Evolutionary conservation across 768 basidiomycete genomes (phyloP).

Genomic region (Inosperma sp.): DNA sequence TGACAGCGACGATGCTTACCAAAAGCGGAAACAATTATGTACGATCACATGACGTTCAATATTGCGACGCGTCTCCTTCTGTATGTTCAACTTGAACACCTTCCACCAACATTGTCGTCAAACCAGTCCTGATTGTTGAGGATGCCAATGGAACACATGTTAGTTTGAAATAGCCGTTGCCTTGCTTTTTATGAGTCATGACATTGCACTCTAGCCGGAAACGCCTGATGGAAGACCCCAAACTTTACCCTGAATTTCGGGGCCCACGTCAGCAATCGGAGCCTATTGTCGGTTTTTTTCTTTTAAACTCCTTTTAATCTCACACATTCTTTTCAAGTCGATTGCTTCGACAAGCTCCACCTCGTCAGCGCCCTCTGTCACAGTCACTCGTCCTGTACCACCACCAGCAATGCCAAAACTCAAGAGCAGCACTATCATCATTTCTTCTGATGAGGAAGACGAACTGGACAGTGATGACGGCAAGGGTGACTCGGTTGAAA

Average conservation of each 20-base stretch:
- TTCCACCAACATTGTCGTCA: background rate
- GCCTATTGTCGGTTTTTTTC: constrained; percentile 25
- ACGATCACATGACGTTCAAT: no score
- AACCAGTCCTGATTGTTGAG: background rate
- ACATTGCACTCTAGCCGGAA: constrained; percentile 24
- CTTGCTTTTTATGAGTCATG: background rate
- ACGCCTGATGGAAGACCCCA: constrained; percentile 27
- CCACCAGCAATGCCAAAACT: background rate
- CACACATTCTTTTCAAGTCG: constrained; percentile 19
- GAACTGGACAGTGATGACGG: constrained; percentile 12
- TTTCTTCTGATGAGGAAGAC: constrained; percentile 38
- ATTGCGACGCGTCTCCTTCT: constrained; percentile 4
- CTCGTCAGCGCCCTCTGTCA: constrained; percentile 12
- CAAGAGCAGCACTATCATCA: constrained; percentile 24
- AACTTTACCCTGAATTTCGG: constrained; percentile 33
- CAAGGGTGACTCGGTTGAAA: constrained; percentile 13
- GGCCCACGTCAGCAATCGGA: constrained; percentile 19
- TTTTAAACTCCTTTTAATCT: background rate
- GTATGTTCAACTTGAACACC: background rate
- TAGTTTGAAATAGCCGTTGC: constrained; percentile 3
- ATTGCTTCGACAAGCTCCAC: constrained; percentile 25
- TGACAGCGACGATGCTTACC: no score
- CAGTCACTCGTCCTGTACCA: constrained; percentile 7
- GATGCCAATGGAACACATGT: constrained; percentile 38
- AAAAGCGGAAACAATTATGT: no score